phyloP scores from a whole-genome alignment of 192 early-diverging fungal genomes.

The Backusella morwellensis region DNA sequence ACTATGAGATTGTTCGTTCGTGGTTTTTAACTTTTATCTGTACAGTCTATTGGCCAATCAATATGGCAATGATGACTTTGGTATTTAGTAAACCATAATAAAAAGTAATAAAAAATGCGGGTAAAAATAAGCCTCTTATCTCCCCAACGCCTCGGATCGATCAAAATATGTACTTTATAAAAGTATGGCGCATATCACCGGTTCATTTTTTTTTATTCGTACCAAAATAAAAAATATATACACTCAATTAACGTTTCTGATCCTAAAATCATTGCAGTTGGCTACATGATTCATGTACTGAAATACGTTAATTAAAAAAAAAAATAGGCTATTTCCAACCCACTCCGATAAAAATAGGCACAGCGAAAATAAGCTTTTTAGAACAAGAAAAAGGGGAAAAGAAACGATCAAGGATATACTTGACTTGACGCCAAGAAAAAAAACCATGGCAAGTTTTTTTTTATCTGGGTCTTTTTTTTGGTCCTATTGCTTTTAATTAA shows the following conservation, averaged over 20 bases:
- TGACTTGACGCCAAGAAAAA: not conserved
- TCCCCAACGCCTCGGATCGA: not conserved
- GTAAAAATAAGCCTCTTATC: not conserved
- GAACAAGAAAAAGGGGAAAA: too few relatives aligned
- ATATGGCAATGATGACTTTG: conserved; percentile 40
- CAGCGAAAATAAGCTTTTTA: too few relatives aligned
- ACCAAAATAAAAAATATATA: not conserved
- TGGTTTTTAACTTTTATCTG: conserved; percentile 64
- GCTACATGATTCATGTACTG: not conserved
- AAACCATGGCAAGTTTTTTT: not conserved
- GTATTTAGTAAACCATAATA: conserved; percentile 18
- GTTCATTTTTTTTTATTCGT: not conserved
- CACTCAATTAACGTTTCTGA: not conserved
- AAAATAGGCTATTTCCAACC: not conserved
- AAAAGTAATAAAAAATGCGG: not conserved
- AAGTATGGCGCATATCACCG: not conserved
- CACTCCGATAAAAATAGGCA: not conserved
- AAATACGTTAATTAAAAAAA: not conserved
- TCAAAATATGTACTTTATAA: not conserved
- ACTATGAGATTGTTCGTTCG: conserved; percentile 62
- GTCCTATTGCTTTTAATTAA: not conserved
- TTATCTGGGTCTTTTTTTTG: not conserved
- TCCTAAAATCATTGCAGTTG: not conserved
- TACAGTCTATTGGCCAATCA: conserved; percentile 71
- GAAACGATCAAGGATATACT: not conserved